Percentiles rank a stretch among this genome's conserved stretches.
These are phyloP conservation scores for Cadophora malorum DNA, from an alignment of 2,329 filamentous ascomycete species.

Conservation along the genomic window DNA sequence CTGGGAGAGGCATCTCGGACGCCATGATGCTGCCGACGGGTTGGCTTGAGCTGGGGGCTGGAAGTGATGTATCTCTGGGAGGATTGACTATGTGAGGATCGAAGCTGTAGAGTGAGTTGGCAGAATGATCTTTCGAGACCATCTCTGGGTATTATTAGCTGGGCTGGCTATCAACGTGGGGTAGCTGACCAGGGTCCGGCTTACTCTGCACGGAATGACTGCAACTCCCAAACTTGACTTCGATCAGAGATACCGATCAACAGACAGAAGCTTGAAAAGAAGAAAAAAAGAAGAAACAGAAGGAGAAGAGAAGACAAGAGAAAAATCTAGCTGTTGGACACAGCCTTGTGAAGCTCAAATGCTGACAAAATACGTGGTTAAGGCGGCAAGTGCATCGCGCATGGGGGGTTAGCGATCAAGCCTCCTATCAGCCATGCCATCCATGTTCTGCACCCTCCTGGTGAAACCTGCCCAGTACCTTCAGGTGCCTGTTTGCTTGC, in stretches of 20 bases:
- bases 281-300: neutral
- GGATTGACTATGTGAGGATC: conserved; percentile 5
- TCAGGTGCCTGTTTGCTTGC: neutral
- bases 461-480: conserved; percentile 13
- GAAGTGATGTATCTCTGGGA: neutral
- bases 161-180: conserved; percentile 28
- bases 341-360: conserved; percentile 25
- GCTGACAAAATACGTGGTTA: neutral
- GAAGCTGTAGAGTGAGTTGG: conserved; percentile 21
- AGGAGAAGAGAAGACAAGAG: conserved; percentile 15
- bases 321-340: conserved; percentile 1
- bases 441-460: conserved; percentile 17
- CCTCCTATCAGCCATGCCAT: conserved; percentile 27
- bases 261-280: neutral
- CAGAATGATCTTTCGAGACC: conserved; percentile 27
- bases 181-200: conserved; percentile 31
- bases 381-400: conserved; percentile 18
- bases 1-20: conserved; percentile 18
- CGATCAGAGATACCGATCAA: neutral
- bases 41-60: conserved; percentile 13
- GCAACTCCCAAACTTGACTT: conserved; percentile 1
- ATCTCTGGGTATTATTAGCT: conserved; percentile 26
- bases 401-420: conserved; percentile 20
- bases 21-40: conserved; percentile 22
- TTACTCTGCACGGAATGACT: conserved; percentile 29